Evolutionary conservation across 23 red algal genomes (phyloP).

Genomic region (Gracilaria caudata): DNA sequence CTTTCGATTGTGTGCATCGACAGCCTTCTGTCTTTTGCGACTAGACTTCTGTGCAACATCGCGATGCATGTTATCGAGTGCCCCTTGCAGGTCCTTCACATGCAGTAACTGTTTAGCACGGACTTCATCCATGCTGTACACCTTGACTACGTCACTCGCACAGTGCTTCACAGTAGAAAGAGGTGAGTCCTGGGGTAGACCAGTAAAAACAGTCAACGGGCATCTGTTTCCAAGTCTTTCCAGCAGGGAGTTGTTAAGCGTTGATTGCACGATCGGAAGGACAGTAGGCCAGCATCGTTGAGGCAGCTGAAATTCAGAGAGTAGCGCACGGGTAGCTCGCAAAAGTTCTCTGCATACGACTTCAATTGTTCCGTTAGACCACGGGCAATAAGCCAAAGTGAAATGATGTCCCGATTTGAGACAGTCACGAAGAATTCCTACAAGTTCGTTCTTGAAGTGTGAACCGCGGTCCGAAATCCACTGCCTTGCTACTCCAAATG

Average conservation of each 20-base stretch:
- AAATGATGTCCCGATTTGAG: constrained; percentile 29
- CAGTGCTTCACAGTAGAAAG: background rate
- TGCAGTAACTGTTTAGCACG: background rate
- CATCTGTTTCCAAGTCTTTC: constrained; percentile 1
- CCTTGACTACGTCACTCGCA: background rate
- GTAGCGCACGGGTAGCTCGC: background rate
- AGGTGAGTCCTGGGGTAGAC: background rate
- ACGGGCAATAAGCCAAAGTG: constrained; percentile 37
- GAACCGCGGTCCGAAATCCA: constrained; percentile 16
- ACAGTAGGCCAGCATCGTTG: constrained; percentile 21
- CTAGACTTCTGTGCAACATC: background rate
- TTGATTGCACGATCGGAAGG: background rate
- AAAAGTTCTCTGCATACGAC: constrained; percentile 18
- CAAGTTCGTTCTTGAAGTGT: constrained; percentile 23
- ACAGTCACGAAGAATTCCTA: background rate
- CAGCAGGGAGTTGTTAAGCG: constrained; percentile 22
- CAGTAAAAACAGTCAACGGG: background rate
- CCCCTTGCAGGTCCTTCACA: background rate
- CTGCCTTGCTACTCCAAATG: background rate
- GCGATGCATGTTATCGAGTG: constrained; percentile 17
- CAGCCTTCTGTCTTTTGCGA: background rate
- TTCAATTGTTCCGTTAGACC: constrained; percentile 55
- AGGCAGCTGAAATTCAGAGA: constrained; percentile 42
- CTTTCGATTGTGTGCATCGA: constrained; percentile 32
- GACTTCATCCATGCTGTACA: background rate